These are phyloP conservation scores for Lyophyllum semitale DNA, from an alignment of 768 basidiomycete species.

Conservation along the genomic window DNA sequence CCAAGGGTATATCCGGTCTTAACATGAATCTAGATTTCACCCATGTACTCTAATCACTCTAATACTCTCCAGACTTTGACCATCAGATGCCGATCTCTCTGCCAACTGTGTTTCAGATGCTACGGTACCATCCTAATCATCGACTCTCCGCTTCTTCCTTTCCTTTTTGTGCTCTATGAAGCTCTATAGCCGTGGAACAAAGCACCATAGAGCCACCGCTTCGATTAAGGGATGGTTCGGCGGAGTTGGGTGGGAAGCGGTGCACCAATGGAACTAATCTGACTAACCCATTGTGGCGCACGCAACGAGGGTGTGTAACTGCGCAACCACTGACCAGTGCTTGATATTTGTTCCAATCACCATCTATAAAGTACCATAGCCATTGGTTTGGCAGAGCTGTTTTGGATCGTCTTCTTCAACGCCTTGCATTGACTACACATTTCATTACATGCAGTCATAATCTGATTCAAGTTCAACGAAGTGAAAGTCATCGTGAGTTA, in stretches of 20 bases:
- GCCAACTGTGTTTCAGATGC: too few species aligned
- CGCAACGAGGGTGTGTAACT: slow-evolving; percentile 1
- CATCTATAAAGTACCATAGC: background rate
- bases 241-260: slow-evolving; percentile 21
- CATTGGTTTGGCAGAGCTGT: too few species aligned
- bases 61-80: slow-evolving; percentile 46
- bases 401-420: too few species aligned
- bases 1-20: slow-evolving; percentile 8
- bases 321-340: background rate
- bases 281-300: slow-evolving; percentile 18
- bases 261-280: slow-evolving; percentile 18
- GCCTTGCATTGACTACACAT: background rate
- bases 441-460: too few species aligned
- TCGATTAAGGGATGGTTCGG: slow-evolving; percentile 18
- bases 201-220: slow-evolving; percentile 2
- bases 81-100: too few species aligned
- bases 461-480: too few species aligned
- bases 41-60: slow-evolving; percentile 53
- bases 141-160: background rate
- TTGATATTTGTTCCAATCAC: background rate
- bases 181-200: background rate
- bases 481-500: too few species aligned
- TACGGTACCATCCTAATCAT: background rate
- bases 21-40: slow-evolving; percentile 39
- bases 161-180: too few species aligned